phyloP scores from a whole-genome alignment of 2,329 filamentous ascomycete genomes.

The Zasmidium citrigriseum region DNA sequence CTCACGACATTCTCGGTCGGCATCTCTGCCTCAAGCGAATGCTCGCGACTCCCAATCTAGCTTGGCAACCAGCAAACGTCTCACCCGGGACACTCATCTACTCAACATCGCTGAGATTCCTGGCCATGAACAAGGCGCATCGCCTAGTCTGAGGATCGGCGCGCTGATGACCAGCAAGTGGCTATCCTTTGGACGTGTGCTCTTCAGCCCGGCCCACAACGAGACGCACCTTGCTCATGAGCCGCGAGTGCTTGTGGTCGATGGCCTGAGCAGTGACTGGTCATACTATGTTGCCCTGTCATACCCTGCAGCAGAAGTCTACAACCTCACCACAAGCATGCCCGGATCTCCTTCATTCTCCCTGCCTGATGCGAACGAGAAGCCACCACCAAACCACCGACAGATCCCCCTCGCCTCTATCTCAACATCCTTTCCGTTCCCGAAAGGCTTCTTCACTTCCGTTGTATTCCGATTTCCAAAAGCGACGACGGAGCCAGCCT shows the following conservation, averaged over 20 bases:
- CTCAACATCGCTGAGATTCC: conserved; percentile 43
- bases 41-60: conserved; percentile 23
- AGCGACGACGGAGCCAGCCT: conserved; percentile 67
- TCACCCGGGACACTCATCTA: conserved; percentile 59
- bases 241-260: conserved; percentile 72
- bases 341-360: conserved; percentile 17
- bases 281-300: conserved; percentile 83
- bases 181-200: conserved; percentile 79
- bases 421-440: conserved; percentile 70
- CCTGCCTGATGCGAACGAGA: conserved; percentile 26
- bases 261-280: conserved; percentile 88
- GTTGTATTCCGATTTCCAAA: conserved; percentile 77
- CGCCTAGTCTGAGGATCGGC: conserved; percentile 65
- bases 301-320: conserved; percentile 73
- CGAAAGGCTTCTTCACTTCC: conserved; percentile 71
- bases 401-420: conserved; percentile 70
- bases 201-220: conserved; percentile 78
- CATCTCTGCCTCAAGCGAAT: conserved; percentile 29
- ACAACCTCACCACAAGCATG: conserved; percentile 60
- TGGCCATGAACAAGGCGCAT: conserved; percentile 24
- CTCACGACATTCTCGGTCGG: conserved; percentile 31
- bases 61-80: conserved; percentile 23
- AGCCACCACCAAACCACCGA: conserved; percentile 63
- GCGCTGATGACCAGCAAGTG: conserved; percentile 86
- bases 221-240: conserved; percentile 62